Evolutionary conservation across 192 early-diverging fungal genomes (phyloP).

Genomic region (Endogone sp.): DNA sequence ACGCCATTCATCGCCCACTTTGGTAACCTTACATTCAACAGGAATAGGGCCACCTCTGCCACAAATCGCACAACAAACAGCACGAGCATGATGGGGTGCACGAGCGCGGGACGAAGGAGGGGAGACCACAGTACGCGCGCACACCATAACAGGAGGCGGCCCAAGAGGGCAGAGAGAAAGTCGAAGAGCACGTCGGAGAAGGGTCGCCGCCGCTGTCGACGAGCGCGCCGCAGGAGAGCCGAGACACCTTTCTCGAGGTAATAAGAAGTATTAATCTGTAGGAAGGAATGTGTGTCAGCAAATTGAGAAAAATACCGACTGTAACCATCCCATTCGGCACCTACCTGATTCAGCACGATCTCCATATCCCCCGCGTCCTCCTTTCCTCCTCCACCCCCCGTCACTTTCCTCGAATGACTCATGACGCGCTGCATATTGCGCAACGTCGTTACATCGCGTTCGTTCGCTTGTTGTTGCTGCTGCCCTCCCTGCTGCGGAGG

Average conservation of each 20-base stretch:
- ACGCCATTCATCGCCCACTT: slow-evolving; percentile 57
- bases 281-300: too few species aligned
- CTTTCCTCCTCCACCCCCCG: neutral
- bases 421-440: neutral
- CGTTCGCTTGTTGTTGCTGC: neutral
- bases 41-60: slow-evolving; percentile 50
- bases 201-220: neutral
- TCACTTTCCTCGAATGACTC: neutral
- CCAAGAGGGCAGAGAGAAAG: too few species aligned
- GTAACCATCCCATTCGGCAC: too few species aligned
- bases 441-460: neutral
- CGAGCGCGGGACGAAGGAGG: slow-evolving; percentile 1
- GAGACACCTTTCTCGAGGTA: slow-evolving; percentile 49
- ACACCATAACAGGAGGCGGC: neutral
- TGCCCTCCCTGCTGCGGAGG: neutral
- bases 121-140: neutral
- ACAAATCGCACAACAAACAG: slow-evolving; percentile 45
- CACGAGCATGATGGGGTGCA: slow-evolving; percentile 29
- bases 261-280: slow-evolving; percentile 63
- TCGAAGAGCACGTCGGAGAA: too few species aligned
- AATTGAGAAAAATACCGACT: too few species aligned
- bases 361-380: slow-evolving; percentile 34
- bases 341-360: slow-evolving; percentile 52
- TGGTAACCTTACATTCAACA: slow-evolving; percentile 57
- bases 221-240: neutral